A percentile compares a stretch with the other conserved stretches of the same genome.
Conservation (phyloP, 2,329 filamentous ascomycete genomes). For the Apiospora malaysiana region DNA sequence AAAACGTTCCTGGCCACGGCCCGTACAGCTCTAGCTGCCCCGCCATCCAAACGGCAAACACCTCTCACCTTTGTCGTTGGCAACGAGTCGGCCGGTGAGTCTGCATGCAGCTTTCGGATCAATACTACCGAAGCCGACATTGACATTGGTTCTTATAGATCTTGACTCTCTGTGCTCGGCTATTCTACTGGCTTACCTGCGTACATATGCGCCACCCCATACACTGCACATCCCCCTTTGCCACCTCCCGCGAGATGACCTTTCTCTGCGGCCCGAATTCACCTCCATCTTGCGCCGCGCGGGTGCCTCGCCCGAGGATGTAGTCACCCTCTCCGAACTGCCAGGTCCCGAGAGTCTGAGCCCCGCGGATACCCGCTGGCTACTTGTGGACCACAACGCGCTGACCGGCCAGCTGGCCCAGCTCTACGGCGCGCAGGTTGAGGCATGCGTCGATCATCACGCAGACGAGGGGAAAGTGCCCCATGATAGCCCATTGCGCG, state of each 20-base stretch:
- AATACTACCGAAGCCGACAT: conserved; percentile 4
- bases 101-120: neutral
- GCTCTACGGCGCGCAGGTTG: conserved; percentile 58
- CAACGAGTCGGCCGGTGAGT: conserved; percentile 69
- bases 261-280: conserved; percentile 76
- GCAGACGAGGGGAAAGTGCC: conserved; percentile 69
- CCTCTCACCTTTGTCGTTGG: conserved; percentile 68
- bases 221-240: conserved; percentile 73
- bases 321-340: conserved; percentile 70
- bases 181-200: conserved; percentile 76
- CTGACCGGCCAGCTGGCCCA: conserved; percentile 66
- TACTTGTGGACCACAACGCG: conserved; percentile 81
- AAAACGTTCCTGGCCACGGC: conserved; percentile 58
- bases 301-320: conserved; percentile 62
- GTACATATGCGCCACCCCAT: conserved; percentile 61
- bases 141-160: conserved; percentile 52
- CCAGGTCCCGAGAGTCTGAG: conserved; percentile 46
- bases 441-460: conserved; percentile 80
- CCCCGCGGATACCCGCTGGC: conserved; percentile 67
- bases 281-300: conserved; percentile 67
- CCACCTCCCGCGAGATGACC: conserved; percentile 71
- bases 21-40: conserved; percentile 51
- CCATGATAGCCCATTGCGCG: conserved; percentile 54
- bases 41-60: conserved; percentile 48
- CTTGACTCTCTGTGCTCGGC: conserved; percentile 82